A percentile compares a stretch with the other conserved stretches of the same genome.
These are phyloP conservation scores for Aspergillus bertholletiae DNA, from an alignment of 495 filamentous ascomycete genomes.

Conservation along the genomic window DNA sequence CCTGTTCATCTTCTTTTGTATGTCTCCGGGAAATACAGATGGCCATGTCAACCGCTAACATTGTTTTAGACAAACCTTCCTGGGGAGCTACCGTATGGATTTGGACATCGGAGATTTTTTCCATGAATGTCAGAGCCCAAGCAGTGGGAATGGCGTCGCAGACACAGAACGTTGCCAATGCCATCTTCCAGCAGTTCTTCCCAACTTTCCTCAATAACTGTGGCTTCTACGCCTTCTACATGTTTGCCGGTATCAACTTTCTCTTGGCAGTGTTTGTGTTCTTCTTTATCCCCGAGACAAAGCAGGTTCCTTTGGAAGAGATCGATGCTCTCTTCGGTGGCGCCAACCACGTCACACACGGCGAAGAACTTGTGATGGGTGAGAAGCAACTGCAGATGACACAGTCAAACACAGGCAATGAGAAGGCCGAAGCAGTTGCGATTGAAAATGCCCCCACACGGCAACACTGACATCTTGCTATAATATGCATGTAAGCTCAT, in stretches of 20 bases:
- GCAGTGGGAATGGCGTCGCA: conserved; percentile 67
- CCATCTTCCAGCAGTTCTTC: conserved; percentile 65
- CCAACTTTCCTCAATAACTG: conserved; percentile 57
- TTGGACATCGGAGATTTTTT: conserved; percentile 63
- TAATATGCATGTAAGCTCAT: not conserved
- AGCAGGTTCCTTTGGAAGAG: conserved; percentile 62
- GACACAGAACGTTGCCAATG: conserved; percentile 63
- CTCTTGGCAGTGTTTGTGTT: conserved; percentile 66
- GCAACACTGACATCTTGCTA: not conserved
- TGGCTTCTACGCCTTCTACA: conserved; percentile 52
- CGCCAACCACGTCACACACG: conserved; percentile 54
- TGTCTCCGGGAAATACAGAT: conserved; percentile 9
- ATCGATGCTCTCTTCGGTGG: conserved; percentile 60
- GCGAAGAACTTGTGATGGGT: conserved; percentile 35
- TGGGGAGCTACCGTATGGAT: conserved; percentile 69
- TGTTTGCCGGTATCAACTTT: conserved; percentile 52
- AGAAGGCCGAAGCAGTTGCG: conserved; percentile 24
- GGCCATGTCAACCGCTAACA: conserved; percentile 10
- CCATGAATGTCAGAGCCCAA: conserved; percentile 64
- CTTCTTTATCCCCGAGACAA: conserved; percentile 74
- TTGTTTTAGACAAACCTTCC: conserved; percentile 52
- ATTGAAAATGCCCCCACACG: conserved; percentile 24
- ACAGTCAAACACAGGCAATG: conserved; percentile 8
- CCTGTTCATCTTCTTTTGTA: conserved; percentile 64
- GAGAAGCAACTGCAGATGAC: conserved; percentile 23